These are phyloP conservation scores for Cicer cuneatum DNA, from an alignment of 306 rosid species.

Conservation along the genomic window DNA sequence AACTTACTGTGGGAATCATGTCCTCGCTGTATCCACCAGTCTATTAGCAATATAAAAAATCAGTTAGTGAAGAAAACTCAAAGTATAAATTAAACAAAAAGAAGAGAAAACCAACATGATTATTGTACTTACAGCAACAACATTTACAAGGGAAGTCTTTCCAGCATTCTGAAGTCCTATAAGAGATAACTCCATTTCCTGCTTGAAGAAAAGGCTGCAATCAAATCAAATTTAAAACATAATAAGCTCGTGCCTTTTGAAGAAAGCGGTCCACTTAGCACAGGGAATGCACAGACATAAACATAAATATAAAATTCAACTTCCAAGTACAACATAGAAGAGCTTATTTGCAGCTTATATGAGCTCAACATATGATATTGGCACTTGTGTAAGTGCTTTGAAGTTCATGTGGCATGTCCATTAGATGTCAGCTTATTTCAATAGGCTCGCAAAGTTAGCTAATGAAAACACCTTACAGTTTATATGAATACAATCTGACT, in stretches of 20 bases:
- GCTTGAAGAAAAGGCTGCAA: conserved; percentile 95
- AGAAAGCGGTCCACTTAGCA: conserved; percentile 40
- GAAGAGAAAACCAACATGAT: conserved; percentile 22
- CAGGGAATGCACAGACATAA: conserved; percentile 11
- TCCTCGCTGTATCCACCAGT: conserved; percentile 97
- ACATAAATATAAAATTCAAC: conserved; percentile 12
- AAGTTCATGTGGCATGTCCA: neutral
- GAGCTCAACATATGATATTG: neutral
- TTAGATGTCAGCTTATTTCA: conserved; percentile 8
- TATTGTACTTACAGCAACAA: conserved; percentile 74
- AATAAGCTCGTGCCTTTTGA: conserved; percentile 36
- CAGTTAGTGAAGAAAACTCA: conserved; percentile 37
- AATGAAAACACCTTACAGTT: neutral
- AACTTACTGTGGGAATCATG: conserved; percentile 91
- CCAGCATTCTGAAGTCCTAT: conserved; percentile 97
- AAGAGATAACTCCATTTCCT: conserved; percentile 93
- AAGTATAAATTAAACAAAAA: conserved; percentile 36
- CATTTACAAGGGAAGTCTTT: conserved; percentile 93
- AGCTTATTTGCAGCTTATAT: neutral
- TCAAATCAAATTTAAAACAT: conserved; percentile 52
- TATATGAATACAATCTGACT: neutral
- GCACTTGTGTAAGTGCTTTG: neutral
- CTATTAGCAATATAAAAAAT: conserved; percentile 48
- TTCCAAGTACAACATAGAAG: conserved; percentile 4
- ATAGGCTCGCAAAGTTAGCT: neutral